phyloP scores from a whole-genome alignment of 2,329 filamentous ascomycete genomes.

The Fusarium buharicum region DNA sequence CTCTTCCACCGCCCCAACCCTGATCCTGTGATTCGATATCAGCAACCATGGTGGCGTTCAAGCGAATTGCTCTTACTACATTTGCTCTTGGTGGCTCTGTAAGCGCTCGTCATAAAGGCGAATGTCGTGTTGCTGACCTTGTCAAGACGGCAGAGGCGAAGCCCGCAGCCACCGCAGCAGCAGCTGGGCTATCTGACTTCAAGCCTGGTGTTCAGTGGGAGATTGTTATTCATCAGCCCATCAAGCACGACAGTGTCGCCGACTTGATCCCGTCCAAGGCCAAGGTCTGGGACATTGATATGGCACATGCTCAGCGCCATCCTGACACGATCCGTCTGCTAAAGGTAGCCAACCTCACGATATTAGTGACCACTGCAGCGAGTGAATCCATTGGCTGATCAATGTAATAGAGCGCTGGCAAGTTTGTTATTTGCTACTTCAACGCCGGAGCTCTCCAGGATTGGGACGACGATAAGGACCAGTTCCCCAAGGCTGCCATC shows the following conservation, averaged over 20 bases:
- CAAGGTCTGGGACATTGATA: slow-evolving; percentile 49
- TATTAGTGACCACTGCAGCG: not conserved
- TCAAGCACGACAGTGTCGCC: slow-evolving; percentile 41
- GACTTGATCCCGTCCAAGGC: slow-evolving; percentile 45
- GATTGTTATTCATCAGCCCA: slow-evolving; percentile 47
- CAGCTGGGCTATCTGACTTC: slow-evolving; percentile 22
- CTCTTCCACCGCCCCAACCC: not conserved
- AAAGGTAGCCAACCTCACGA: slow-evolving; percentile 35
- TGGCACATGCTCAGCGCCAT: slow-evolving; percentile 43
- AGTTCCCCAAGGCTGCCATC: slow-evolving; percentile 42
- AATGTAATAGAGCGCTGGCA: slow-evolving; percentile 37
- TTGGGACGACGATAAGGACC: slow-evolving; percentile 44
- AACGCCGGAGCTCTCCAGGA: slow-evolving; percentile 48
- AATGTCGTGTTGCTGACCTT: slow-evolving; percentile 15
- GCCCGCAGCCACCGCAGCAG: not conserved
- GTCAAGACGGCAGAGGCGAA: slow-evolving; percentile 14
- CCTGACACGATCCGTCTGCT: slow-evolving; percentile 45
- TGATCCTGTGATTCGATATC: not conserved
- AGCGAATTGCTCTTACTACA: slow-evolving; percentile 23
- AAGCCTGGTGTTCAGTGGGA: slow-evolving; percentile 48
- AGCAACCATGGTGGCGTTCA: slow-evolving; percentile 34
- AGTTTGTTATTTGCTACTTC: slow-evolving; percentile 51
- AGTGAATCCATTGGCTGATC: not conserved
- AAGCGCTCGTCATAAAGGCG: slow-evolving; percentile 24
- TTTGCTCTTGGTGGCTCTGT: slow-evolving; percentile 27